Evolutionary conservation across 2,329 filamentous ascomycete genomes (phyloP), one percentile per base, ranked within the genome.

Genomic region (Sporothrix phasma): DNA sequence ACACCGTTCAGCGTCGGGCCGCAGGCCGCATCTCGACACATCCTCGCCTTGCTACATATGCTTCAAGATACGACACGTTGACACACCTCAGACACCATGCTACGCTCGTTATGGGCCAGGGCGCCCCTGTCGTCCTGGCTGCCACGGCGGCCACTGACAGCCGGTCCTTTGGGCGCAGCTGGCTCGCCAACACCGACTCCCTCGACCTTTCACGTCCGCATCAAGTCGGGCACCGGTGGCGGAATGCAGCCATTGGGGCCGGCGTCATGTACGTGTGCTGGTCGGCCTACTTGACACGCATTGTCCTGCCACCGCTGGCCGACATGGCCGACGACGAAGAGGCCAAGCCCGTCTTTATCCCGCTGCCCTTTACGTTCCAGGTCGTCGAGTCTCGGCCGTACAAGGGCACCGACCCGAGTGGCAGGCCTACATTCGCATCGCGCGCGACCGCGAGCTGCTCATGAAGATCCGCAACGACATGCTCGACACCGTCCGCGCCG

Each of bases 341-440:
- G 13, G 61, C 39, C 19, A 47, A 58, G 19, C 73, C 79, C 1
- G 68, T 80, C 5, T 88, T 88, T 66, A 79, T 89, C 7, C 84
- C 86, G 0, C 81, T 88, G 61, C 84, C 84, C 3, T 84, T 84
- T 49, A 84, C 82, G 2, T 82, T 78, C 0, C 78, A 77, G 59
- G 68, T 76, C 64, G 73, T 84, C 19, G 74, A 77, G 17, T 77
- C 79, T 34, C 71, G 73, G 34, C 81, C 80, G 2, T 87, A 86
- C 70, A 77, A 76, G 66, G 79, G 79, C 61, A 76, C 75, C 29
- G 84, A 87, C 68, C 85, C 2, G 87, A 89, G 72, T 88, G 84
- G 84, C 75, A 78, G 66, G 76, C 78, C 58, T 89, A 86, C 67
- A 70, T 85, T 17, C 80, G 80, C 63, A 75, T 88, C n/a, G 83